A percentile compares a stretch with the other conserved stretches of the same genome.
Evolutionary conservation across 768 basidiomycete species (phyloP).

Genomic region (Boletus subcaerulescens): DNA sequence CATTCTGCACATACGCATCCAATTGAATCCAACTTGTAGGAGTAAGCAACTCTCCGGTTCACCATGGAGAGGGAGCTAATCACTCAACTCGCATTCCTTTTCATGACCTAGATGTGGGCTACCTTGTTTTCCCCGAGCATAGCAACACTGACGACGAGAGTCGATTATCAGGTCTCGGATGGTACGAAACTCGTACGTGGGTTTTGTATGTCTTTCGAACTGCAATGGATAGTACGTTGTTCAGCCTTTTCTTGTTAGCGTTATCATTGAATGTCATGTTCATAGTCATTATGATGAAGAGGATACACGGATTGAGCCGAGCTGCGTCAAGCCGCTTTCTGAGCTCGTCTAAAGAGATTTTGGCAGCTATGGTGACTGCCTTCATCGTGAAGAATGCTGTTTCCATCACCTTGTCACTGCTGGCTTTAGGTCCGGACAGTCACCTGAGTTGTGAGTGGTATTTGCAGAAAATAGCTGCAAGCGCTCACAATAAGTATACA

Average conservation of each 20-base stretch:
- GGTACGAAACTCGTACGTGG: slow-evolving; percentile 16
- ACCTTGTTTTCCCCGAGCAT: not conserved
- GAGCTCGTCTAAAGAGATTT: slow-evolving; percentile 5
- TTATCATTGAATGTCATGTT: not conserved
- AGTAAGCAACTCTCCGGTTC: slow-evolving; percentile 3
- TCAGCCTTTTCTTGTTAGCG: not conserved
- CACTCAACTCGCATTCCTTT: not conserved
- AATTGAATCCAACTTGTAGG: slow-evolving; percentile 1
- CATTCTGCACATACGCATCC: not conserved
- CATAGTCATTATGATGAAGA: slow-evolving; percentile 21
- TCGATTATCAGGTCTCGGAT: slow-evolving; percentile 10
- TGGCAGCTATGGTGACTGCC: not conserved
- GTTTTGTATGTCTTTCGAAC: slow-evolving; percentile 10
- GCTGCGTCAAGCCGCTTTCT: not conserved
- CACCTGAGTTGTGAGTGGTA: slow-evolving; percentile 3
- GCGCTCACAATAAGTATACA: not conserved
- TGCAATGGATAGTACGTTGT: slow-evolving; percentile 19
- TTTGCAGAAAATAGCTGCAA: not conserved
- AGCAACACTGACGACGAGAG: not conserved
- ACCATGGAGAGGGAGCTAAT: not conserved
- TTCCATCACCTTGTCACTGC: slow-evolving; percentile 6
- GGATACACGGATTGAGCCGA: slow-evolving; percentile 13
- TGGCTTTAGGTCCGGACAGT: slow-evolving; percentile 11
- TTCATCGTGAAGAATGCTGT: slow-evolving; percentile 6
- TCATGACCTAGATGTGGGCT: slow-evolving; percentile 9